Percentiles rank a stretch among this genome's conserved stretches.
These are phyloP conservation scores for Pleurotus tuber-regium DNA, from an alignment of 768 basidiomycete genomes.

Conservation along the genomic window DNA sequence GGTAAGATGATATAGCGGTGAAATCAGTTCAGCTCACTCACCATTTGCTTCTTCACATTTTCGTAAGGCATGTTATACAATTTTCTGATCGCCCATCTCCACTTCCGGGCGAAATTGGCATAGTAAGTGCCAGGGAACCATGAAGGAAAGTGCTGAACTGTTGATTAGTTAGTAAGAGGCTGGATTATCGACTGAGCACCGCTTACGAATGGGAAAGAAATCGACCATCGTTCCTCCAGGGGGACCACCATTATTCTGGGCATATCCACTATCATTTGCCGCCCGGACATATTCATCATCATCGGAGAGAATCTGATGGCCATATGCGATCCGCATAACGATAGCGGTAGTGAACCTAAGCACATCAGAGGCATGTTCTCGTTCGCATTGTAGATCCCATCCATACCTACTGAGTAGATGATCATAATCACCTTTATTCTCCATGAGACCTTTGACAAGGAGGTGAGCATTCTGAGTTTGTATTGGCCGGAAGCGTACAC, in stretches of 20 bases:
- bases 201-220: slow-evolving; percentile 22
- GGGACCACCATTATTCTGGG: slow-evolving; percentile 14
- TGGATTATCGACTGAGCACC: not conserved
- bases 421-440: not conserved
- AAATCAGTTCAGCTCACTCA: too few species aligned
- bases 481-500: not conserved
- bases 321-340: slow-evolving; percentile 20
- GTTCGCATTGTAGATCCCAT: not conserved
- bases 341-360: slow-evolving; percentile 23
- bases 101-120: not conserved
- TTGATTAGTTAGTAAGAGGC: not conserved
- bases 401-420: not conserved
- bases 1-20: too few species aligned
- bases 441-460: not conserved
- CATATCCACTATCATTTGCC: slow-evolving; percentile 14
- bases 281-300: slow-evolving; percentile 22
- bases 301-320: slow-evolving; percentile 19
- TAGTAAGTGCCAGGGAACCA: slow-evolving; percentile 10
- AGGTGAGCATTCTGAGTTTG: not conserved
- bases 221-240: slow-evolving; percentile 20
- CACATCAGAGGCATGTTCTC: too few species aligned
- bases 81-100: not conserved
- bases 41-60: not conserved
- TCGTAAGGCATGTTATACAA: not conserved
- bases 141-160: slow-evolving; percentile 6